A percentile compares a stretch with the other conserved stretches of the same genome.
Conservation (phyloP, 805 yeast species). For the Kazachstania kunashirensis region DNA sequence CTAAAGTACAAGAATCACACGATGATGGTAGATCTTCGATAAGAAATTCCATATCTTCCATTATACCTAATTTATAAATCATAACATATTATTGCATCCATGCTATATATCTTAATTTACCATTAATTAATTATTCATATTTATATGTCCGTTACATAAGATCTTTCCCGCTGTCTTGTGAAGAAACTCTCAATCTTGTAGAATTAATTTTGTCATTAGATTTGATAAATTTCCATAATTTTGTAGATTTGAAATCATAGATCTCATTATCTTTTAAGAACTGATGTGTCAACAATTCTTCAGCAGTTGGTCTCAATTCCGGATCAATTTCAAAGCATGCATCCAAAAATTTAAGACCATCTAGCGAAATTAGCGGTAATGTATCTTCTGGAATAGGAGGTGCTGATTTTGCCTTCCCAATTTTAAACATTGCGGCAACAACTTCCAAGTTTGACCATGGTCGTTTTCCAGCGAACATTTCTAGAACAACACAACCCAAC, state of each 20-base stretch:
- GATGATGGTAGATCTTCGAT: not conserved
- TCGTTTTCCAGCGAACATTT: slow-evolving; percentile 94
- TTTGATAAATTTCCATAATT: slow-evolving; percentile 45
- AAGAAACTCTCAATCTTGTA: slow-evolving; percentile 21
- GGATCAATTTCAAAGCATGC: slow-evolving; percentile 73
- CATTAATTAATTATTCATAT: not conserved
- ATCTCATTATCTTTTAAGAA: slow-evolving; percentile 36
- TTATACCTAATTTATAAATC: too few relatives aligned
- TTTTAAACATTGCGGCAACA: slow-evolving; percentile 85
- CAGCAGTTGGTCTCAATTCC: slow-evolving; percentile 81
- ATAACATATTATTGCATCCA: too few relatives aligned
- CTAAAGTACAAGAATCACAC: not conserved
- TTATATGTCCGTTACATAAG: too few relatives aligned
- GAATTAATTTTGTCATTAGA: slow-evolving; percentile 32
- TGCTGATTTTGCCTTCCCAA: slow-evolving; percentile 75
- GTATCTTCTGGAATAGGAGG: slow-evolving; percentile 97
- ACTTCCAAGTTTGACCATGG: slow-evolving; percentile 97
- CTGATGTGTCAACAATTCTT: slow-evolving; percentile 43
- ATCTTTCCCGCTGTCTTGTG: slow-evolving; percentile 9
- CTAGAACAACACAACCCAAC: slow-evolving; percentile 90
- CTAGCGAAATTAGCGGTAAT: slow-evolving; percentile 46
- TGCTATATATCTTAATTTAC: not conserved
- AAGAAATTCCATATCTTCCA: too few relatives aligned
- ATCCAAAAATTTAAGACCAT: slow-evolving; percentile 63
- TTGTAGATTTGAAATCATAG: slow-evolving; percentile 46